Evolutionary conservation across 202 grass and related monocot genomes (phyloP), one percentile per base, ranked within the genome.

Genomic region (Zizania palustris): DNA sequence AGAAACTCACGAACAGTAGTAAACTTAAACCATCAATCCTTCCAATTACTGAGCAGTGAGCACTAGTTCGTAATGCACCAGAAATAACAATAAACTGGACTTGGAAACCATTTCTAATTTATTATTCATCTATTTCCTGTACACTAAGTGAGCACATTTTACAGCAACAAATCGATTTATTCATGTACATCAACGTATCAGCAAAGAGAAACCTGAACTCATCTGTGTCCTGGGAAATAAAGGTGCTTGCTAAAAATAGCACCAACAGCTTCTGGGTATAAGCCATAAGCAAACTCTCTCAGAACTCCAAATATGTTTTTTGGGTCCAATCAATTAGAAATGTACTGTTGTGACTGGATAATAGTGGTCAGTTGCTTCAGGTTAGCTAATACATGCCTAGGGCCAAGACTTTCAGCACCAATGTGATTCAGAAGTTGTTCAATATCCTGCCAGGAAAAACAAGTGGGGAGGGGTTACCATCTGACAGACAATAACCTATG

Each of bases 371-470:
- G 85, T 74, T 99, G 92, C 80, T 87, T 99, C 19, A 99, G 78
- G 78, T 99, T 98, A 85, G 95, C 85, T 71, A 98, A 85, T 80
- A 98, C 84, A 80, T 94, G 91, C 67, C 91, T 93, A 12, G 88
- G 92, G 7, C 88, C 88, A 38, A 91, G 71, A 48, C 85, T 95
- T 69, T 95, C 88, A 9, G 80, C 92, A 5, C 77, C 88, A 64
- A 95, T 73, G 69, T 88, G 88, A 49, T 95, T 95, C 59, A 91
- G 56, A 60, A 91, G 76, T 64, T 95, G 92, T 70, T 95, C 88
- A 9, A 91, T 73, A 86, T 95, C 82, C 92, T 95, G 69, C 14
- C 16, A 79, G 4, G 34, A 33, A 55, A 69, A 11, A 74, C 0
- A 72, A 28, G 5, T 28, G 7, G 2, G 22, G 56, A 35, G 11